Evolutionary conservation across 1,139 yeast species (phyloP).

Genomic region (Saccharomyces hybrid): DNA sequence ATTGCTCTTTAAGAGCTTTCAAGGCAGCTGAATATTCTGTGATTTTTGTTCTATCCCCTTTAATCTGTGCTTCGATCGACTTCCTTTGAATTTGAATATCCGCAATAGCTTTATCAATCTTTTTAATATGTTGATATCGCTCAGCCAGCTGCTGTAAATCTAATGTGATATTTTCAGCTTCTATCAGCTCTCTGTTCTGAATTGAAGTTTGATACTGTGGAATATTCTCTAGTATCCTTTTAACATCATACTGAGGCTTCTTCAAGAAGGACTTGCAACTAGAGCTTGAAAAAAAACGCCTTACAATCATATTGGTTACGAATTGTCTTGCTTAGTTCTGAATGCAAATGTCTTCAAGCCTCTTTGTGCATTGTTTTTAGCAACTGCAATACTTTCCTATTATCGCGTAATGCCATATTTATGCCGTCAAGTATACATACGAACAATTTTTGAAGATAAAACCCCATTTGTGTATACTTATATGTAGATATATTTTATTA

Average conservation of each 20-base stretch:
- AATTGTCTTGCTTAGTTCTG: not conserved
- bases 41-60: constrained; percentile 17
- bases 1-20: constrained; percentile 24
- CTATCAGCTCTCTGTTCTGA: constrained; percentile 38
- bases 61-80: constrained; percentile 25
- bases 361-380: not conserved
- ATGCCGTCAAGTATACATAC: not conserved
- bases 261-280: constrained; percentile 8
- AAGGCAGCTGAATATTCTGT: constrained; percentile 14
- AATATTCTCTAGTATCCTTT: constrained; percentile 38
- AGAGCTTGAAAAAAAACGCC: not conserved
- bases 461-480: not conserved
- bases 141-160: constrained; percentile 33
- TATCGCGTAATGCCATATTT: not conserved
- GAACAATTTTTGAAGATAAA: not conserved
- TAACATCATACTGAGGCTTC: constrained; percentile 46
- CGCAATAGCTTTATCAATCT: constrained; percentile 20
- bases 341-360: not conserved
- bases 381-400: not conserved
- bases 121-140: constrained; percentile 22
- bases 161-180: constrained; percentile 24
- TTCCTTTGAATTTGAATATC: constrained; percentile 29
- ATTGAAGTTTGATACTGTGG: constrained; percentile 41
- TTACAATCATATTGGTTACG: not conserved
- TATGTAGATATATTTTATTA: not conserved